Base-by-base conservation (phyloP, 1,284 basidiomycete genomes). In the Farysia itapuensis region DNA sequence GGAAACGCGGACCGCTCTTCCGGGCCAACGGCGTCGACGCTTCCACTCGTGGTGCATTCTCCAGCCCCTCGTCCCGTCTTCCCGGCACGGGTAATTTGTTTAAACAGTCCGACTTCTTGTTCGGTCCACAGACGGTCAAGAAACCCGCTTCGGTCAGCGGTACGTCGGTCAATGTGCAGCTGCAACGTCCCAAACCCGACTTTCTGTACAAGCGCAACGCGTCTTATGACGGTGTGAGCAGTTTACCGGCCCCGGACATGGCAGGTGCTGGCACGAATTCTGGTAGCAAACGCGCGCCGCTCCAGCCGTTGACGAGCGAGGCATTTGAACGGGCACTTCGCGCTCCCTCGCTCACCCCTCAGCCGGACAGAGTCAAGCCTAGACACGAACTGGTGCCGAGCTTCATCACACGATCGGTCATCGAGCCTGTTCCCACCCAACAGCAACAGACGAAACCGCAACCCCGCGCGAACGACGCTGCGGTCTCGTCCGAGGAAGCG, bases 261-360 rank as follows among this genome's bases (percentile, higher is more conserved):
- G n/a, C n/a, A n/a, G n/a, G n/a, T n/a, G n/a, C n/a, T n/a, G n/a
- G n/a, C n/a, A n/a, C n/a, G n/a, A n/a, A n/a, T n/a, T n/a, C n/a
- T n/a, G n/a, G n/a, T n/a, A n/a, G n/a, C 31, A 33, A 33, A 19
- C 9, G 31, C 18, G 31, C 9, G 8, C 13, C 31, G 31, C 31
- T 19, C 18, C 31, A 13, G 18, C 9, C 34, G 23, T 35, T 42
- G 4, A 59, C 49, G 14, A 60, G 57, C 36, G 57, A 60, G 24
- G 57, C 57, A 0, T 60, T 60, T 29, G 57, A 60, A 25, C 46
- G 41, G 15, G 57, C 57, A 5, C 46, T 60, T 3, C 49, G 57
- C 15, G 57, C 57, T 7, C 44, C 57, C 2, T 39, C 50, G 11
- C 35, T 39, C 5, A 53, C 49, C 14, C 57, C 49, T 3, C 57